Evolutionary conservation across 2,329 filamentous ascomycete species (phyloP).

Genomic region (Cladosporium sp.): DNA sequence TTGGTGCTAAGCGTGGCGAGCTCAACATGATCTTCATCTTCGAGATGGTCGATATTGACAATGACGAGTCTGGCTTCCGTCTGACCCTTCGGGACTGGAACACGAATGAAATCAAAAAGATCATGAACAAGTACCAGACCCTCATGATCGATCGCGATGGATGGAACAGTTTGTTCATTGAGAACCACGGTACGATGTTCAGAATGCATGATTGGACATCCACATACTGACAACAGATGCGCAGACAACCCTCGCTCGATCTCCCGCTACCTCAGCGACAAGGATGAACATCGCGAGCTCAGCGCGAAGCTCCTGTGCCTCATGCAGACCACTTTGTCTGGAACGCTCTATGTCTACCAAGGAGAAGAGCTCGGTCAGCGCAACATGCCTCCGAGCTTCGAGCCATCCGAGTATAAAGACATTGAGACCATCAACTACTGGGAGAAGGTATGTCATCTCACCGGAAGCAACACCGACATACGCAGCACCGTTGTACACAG

Average conservation of each 20-base stretch:
- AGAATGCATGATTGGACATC: background rate
- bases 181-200: conserved; percentile 49
- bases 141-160: conserved; percentile 51
- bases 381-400: conserved; percentile 49
- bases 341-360: conserved; percentile 54
- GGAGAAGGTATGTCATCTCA: conserved; percentile 36
- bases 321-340: conserved; percentile 50
- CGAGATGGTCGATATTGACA: conserved; percentile 45
- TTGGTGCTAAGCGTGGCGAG: conserved; percentile 43
- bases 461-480: background rate
- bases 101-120: conserved; percentile 30
- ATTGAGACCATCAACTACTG: conserved; percentile 60
- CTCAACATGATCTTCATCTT: conserved; percentile 54
- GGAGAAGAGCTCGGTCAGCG: conserved; percentile 54
- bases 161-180: conserved; percentile 55
- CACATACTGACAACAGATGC: background rate
- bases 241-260: conserved; percentile 49
- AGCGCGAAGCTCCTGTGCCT: conserved; percentile 50
- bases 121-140: conserved; percentile 45
- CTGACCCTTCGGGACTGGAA: conserved; percentile 45
- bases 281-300: conserved; percentile 46
- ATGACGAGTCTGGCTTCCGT: conserved; percentile 34
- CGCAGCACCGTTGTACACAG: background rate
- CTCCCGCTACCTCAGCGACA: conserved; percentile 50
- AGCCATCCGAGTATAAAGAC: conserved; percentile 50